Evolutionary conservation across 805 yeast genomes (phyloP).

Genomic region (Kazachstania viticola): DNA sequence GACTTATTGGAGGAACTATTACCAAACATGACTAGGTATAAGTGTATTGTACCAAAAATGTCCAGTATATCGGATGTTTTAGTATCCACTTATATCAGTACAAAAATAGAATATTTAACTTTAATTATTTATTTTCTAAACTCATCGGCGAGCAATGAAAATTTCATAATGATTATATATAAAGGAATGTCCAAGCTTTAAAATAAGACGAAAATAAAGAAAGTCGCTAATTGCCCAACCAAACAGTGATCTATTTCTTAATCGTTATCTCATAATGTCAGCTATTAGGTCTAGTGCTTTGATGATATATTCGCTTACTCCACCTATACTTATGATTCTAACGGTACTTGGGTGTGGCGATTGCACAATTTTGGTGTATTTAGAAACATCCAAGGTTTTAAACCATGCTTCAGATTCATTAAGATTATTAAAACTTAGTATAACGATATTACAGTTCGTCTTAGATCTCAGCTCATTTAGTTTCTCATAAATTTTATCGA

Average conservation of each 20-base stretch:
- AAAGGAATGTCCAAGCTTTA: too few species aligned
- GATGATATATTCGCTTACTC: conserved; percentile 24
- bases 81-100: too few species aligned
- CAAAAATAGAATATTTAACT: too few species aligned
- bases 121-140: too few species aligned
- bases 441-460: conserved; percentile 26
- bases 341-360: conserved; percentile 25
- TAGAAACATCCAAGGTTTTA: conserved; percentile 12
- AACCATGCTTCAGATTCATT: conserved; percentile 26
- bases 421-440: conserved; percentile 23
- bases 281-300: conserved; percentile 12
- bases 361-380: conserved; percentile 12
- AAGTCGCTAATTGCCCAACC: too few species aligned
- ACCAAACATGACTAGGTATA: conserved; percentile 15
- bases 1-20: conserved; percentile 6
- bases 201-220: too few species aligned
- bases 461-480: conserved; percentile 22
- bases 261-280: too few species aligned
- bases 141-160: neutral
- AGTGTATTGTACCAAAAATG: too few species aligned
- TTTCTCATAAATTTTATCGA: conserved; percentile 19
- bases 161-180: too few species aligned
- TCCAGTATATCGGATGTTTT: too few species aligned
- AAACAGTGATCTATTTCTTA: too few species aligned
- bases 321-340: conserved; percentile 24